Conservation (phyloP, 2,329 filamentous ascomycete species). For the Colletotrichum neosansevieriae region DNA sequence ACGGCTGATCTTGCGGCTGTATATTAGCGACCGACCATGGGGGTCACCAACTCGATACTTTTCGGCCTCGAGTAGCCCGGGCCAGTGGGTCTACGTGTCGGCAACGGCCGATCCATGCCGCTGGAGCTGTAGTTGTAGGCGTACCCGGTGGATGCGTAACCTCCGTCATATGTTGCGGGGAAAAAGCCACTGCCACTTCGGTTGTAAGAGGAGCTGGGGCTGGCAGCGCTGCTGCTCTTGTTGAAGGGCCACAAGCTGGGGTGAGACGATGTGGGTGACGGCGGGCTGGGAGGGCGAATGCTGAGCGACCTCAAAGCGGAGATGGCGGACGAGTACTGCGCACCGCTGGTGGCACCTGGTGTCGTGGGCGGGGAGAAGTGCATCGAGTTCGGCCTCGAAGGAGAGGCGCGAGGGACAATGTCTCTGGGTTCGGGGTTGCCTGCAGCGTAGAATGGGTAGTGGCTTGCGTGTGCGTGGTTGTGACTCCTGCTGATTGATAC, state of each 20-base stretch:
- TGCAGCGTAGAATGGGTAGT: conserved; percentile 59
- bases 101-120: conserved; percentile 67
- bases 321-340: conserved; percentile 63
- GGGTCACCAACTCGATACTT: conserved; percentile 74
- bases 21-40: conserved; percentile 63
- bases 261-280: conserved; percentile 61
- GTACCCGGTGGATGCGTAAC: conserved; percentile 52
- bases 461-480: conserved; percentile 40
- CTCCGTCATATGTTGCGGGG: conserved; percentile 66
- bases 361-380: conserved; percentile 66
- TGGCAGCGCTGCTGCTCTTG: conserved; percentile 64
- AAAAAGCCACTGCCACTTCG: conserved; percentile 56
- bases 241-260: conserved; percentile 66
- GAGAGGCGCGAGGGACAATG: conserved; percentile 73
- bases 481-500: conserved; percentile 33
- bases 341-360: conserved; percentile 46
- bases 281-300: conserved; percentile 66
- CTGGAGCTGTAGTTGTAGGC: conserved; percentile 54
- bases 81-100: conserved; percentile 61
- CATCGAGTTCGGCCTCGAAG: conserved; percentile 69
- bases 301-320: conserved; percentile 68
- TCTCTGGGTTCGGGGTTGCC: conserved; percentile 67
- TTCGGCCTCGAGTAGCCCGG: conserved; percentile 68
- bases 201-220: conserved; percentile 66
- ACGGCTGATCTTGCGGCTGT: background rate